Percentiles rank a stretch among this genome's conserved stretches.
Evolutionary conservation across 2,329 filamentous ascomycete species (phyloP).

Genomic region (Plenodomus lindquistii): DNA sequence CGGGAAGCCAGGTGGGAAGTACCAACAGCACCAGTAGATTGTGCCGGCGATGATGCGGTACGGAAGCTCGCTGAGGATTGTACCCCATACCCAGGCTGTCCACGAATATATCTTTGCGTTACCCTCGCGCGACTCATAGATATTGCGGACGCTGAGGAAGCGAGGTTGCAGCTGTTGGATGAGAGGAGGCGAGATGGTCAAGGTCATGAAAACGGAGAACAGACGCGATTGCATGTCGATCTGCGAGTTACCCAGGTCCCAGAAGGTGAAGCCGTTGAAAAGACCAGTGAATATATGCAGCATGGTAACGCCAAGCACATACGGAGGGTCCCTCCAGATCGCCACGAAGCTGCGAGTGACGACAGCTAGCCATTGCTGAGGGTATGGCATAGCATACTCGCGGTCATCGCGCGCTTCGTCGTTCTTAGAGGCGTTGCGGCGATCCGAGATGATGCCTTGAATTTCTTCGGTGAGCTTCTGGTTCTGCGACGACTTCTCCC

Average conservation of each 20-base stretch:
- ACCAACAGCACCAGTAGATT: constrained; percentile 62
- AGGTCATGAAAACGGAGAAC: constrained; percentile 76
- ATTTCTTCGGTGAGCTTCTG: constrained; percentile 46
- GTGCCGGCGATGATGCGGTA: constrained; percentile 68
- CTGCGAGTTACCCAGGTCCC: constrained; percentile 48
- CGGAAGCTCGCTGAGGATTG: constrained; percentile 70
- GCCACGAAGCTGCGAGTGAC: constrained; percentile 58
- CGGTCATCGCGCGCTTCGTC: constrained; percentile 47
- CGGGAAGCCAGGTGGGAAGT: constrained; percentile 59
- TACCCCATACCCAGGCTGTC: constrained; percentile 69
- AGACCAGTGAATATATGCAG: constrained; percentile 56
- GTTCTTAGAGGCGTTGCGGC: constrained; percentile 38
- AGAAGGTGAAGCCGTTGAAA: constrained; percentile 57
- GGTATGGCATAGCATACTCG: constrained; percentile 51
- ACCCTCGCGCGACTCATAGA: constrained; percentile 73
- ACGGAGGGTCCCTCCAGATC: constrained; percentile 69
- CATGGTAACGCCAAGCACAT: constrained; percentile 57
- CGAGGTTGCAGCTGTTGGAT: constrained; percentile 78
- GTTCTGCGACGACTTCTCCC: constrained; percentile 48
- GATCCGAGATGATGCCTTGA: constrained; percentile 44
- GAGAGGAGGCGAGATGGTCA: constrained; percentile 73
- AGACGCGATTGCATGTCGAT: constrained; percentile 61
- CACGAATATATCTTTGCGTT: constrained; percentile 82
- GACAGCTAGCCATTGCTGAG: constrained; percentile 48
- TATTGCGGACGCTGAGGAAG: constrained; percentile 66